These are phyloP conservation scores for Candida awuae DNA, from an alignment of 805 yeast species.

Conservation along the genomic window DNA sequence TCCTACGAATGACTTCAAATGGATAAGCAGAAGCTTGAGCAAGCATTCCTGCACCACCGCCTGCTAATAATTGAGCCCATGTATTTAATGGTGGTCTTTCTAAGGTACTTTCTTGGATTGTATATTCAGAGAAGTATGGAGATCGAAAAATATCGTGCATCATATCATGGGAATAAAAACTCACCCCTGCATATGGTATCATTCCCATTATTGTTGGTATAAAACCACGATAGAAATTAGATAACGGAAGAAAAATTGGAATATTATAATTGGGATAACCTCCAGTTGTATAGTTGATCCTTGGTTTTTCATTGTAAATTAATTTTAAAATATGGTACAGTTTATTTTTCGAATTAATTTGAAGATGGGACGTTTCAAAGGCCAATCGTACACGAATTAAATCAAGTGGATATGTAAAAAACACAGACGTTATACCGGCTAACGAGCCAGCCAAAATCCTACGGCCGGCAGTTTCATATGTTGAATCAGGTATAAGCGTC, in stretches of 20 bases:
- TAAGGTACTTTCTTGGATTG: slow-evolving; percentile 35
- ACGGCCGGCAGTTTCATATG: slow-evolving; percentile 71
- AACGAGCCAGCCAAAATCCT: slow-evolving; percentile 83
- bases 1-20: slow-evolving; percentile 85
- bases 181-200: slow-evolving; percentile 97
- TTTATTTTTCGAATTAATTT: slow-evolving; percentile 21
- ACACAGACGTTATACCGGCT: slow-evolving; percentile 82
- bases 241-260: slow-evolving; percentile 29
- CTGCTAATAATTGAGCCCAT: slow-evolving; percentile 91
- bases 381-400: slow-evolving; percentile 87
- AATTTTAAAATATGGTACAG: slow-evolving; percentile 23
- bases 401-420: slow-evolving; percentile 87
- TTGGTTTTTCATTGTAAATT: slow-evolving; percentile 29
- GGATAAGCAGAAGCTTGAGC: slow-evolving; percentile 98
- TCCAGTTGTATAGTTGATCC: slow-evolving; percentile 24
- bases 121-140: slow-evolving; percentile 43
- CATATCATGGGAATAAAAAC: slow-evolving; percentile 88
- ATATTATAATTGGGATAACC: slow-evolving; percentile 19
- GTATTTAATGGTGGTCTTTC: slow-evolving; percentile 62
- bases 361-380: slow-evolving; percentile 54
- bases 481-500: slow-evolving; percentile 63
- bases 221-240: slow-evolving; percentile 90
- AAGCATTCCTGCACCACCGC: slow-evolving; percentile 91
- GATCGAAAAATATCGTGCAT: slow-evolving; percentile 80
- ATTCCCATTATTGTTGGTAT: slow-evolving; percentile 90